phyloP scores from a whole-genome alignment of 2,329 filamentous ascomycete genomes.

The Zelopaecilomyces penicillatus region DNA sequence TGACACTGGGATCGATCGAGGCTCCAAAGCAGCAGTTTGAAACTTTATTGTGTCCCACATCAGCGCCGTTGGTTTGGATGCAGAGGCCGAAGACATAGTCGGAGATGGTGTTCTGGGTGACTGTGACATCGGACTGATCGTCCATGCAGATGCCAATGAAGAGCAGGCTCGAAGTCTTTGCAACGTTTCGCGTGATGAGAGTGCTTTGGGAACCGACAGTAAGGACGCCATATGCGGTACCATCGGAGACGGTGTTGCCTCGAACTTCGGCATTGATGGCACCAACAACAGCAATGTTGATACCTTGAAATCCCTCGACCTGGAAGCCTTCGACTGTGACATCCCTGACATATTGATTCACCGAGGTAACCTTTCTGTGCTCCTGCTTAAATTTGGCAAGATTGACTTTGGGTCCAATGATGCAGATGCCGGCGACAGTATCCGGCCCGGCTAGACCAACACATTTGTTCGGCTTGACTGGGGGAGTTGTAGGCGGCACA shows the following conservation, averaged over 20 bases:
- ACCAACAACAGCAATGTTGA: constrained; percentile 29
- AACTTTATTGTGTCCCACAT: constrained; percentile 25
- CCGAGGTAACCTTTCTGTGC: constrained; percentile 21
- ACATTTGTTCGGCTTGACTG: too few species aligned
- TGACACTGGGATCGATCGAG: constrained; percentile 24
- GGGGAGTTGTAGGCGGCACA: too few species aligned
- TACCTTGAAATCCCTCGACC: constrained; percentile 22
- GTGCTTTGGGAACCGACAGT: constrained; percentile 26
- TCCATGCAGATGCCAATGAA: too few species aligned
- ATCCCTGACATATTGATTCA: constrained; percentile 18
- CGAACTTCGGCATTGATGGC: constrained; percentile 19
- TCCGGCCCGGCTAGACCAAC: background rate
- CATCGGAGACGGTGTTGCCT: constrained; percentile 21
- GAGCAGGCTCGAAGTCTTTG: too few species aligned
- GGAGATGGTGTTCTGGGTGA: constrained; percentile 22
- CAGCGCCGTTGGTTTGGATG: constrained; percentile 24
- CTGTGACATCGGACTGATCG: constrained; percentile 13
- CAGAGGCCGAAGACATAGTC: constrained; percentile 25
- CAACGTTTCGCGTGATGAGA: too few species aligned
- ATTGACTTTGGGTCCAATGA: constrained; percentile 21
- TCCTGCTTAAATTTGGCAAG: constrained; percentile 18
- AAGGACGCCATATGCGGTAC: constrained; percentile 23
- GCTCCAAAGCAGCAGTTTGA: constrained; percentile 21
- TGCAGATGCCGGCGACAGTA: constrained; percentile 23
- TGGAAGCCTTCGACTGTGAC: constrained; percentile 25